Conservation (phyloP, 2,329 filamentous ascomycete species). For the Pseudogymnoascus verrucosus region DNA sequence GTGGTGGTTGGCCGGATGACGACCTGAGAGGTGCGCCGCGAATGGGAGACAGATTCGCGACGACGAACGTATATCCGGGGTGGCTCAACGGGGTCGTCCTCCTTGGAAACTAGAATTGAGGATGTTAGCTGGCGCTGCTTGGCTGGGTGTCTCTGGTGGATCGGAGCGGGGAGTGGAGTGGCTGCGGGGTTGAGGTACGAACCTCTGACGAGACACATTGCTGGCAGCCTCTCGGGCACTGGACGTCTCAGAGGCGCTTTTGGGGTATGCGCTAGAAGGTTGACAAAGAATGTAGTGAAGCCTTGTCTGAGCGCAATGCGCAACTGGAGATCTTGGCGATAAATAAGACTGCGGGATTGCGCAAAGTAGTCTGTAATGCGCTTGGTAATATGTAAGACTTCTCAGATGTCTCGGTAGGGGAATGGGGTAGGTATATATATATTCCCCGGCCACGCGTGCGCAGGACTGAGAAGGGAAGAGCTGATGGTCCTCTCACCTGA, state of each 20-base stretch:
- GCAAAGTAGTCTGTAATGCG: neutral
- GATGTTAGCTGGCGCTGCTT: neutral
- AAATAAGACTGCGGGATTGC: neutral
- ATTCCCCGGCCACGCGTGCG: neutral
- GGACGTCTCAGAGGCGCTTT: neutral
- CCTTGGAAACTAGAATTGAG: neutral
- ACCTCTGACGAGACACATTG: constrained; percentile 8
- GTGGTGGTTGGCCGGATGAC: neutral
- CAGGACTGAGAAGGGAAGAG: neutral
- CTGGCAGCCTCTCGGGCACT: neutral
- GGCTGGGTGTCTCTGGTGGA: neutral
- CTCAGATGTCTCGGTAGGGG: neutral
- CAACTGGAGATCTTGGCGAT: neutral
- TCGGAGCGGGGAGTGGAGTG: constrained; percentile 3
- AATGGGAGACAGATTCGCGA: constrained; percentile 1
- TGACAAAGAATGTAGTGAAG: neutral
- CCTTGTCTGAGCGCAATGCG: constrained; percentile 4
- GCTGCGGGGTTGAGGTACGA: constrained; percentile 4
- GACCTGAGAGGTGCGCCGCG: neutral
- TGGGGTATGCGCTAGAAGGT: neutral
- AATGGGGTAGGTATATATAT: constrained; percentile 2
- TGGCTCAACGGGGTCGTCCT: neutral
- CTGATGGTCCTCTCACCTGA: constrained; percentile 6
- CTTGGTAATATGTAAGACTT: neutral
- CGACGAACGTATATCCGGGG: neutral